Base-by-base conservation (phyloP, 1,139 yeast species). In the Debaryomyces sp. region DNA sequence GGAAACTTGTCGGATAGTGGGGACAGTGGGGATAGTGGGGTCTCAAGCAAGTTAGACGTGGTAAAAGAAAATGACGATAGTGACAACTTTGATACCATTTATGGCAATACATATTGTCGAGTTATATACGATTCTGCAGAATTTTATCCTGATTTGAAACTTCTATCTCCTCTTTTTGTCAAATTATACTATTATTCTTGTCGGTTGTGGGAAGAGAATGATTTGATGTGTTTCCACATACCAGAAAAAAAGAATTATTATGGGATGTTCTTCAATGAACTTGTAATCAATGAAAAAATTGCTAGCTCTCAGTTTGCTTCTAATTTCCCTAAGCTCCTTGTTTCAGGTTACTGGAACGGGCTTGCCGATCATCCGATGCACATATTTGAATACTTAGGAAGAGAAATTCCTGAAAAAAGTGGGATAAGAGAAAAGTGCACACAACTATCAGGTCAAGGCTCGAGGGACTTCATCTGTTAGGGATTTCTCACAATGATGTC, bases 311-410 rank as follows among this genome's bases (percentile, higher is more conserved):
- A 12, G 18, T 41, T 33, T 36, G 48, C 45, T 18, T 43, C 41
- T 12, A 33, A 45, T 40, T 45, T 34, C 24, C 48, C 48, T 41
- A 45, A 45, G 29, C 48, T 45, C 45, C 35, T 45, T 41, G 38
- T 41, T n/a, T 45, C 48, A 41, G 48, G 48, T 18, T 18, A 18
- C 21, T 18, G 21, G 21, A 18, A 18, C 21, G 21, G 21, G 3
- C 21, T 18, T 18, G 12, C 41, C 13, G 41, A 36, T 10, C 41
- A 43, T 17, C 46, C 42, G 27, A 36, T 43, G 42, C 41, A 43
- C 18, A 43, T 43, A 35, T 43, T 43, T 43, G 46, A 43, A 43
- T 17, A 36, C 26, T 24, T 43, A 43, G 46, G 41, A 7, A 37
- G 27, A 22, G 42, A 43, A 21, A 4, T 18, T 4, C 21, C 21